Base-by-base conservation (phyloP, 768 basidiomycete species). In the Boletales sp. region DNA sequence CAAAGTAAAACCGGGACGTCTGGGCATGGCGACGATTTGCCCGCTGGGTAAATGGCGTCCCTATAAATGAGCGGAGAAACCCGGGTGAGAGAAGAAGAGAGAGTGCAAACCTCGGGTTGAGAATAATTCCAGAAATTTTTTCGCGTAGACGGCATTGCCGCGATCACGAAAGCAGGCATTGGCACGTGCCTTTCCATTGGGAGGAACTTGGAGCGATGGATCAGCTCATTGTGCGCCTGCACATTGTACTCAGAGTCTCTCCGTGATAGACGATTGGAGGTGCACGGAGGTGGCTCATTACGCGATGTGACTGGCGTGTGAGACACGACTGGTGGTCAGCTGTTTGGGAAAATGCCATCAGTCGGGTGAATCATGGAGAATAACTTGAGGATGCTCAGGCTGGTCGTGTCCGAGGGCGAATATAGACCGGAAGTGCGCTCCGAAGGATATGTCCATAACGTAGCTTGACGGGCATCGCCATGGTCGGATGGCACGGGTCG, bases 1-100 rank as follows among this genome's bases (percentile, higher is more conserved):
- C n/a, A 55, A 43, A 15, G 54, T 49, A 43, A 65, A 52, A 39
- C 35, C 18, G 14, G 37, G 38, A 42, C 11, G 53, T 42, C 53
- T 44, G 48, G 24, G 32, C 64, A 67, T 65, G 47, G 31, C 19
- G 51, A 41, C 18, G 13, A 42, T 18, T 38, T 40, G 42, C 43
- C 46, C 15, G 14, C 37, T 21, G 36, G 46, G 32, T 29, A 40
- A 44, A 18, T 2, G 47, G 42, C 37, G 48, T 34, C 36, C 51
- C 47, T 51, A 43, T 47, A 53, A 58, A 58, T 31, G 54, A 19
- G 41, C 9, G 46, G 43, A 19, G 27, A 35, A n/a, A 13, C 31
- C 14, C 32, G 36, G 41, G 18, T 11, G 18, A 31, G 14, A 31
- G 43, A 48, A 54, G 15, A 30, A 35, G 49, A 13, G 30, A 35